Evolutionary conservation across 1,139 yeast genomes (phyloP).

Genomic region (Suhomyces ambrosiae): DNA sequence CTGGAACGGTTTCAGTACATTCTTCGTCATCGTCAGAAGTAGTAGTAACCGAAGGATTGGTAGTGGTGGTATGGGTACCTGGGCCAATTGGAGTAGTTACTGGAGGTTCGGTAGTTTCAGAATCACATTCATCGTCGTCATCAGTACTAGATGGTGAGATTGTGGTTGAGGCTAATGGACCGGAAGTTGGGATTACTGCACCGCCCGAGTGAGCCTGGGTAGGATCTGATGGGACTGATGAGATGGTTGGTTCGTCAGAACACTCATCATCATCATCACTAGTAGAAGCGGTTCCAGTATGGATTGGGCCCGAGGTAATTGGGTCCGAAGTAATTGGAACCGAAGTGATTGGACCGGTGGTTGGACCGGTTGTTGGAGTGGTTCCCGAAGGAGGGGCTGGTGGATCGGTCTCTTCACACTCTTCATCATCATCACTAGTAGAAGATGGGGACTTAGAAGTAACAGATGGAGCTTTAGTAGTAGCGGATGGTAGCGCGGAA

Average conservation of each 20-base stretch:
- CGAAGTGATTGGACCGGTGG: too few species aligned
- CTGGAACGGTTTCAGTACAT: conserved; percentile 2
- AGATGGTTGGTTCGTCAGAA: conserved; percentile 1
- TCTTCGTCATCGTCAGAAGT: conserved; percentile 9
- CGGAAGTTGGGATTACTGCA: conserved; percentile 3
- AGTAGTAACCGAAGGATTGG: conserved; percentile 1
- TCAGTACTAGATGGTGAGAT: conserved; percentile 7
- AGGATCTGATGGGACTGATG: conserved; percentile 2
- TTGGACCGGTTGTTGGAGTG: too few species aligned
- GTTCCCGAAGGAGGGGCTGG: conserved; percentile 1
- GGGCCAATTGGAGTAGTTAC: conserved; percentile 5
- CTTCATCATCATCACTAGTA: conserved; percentile 13
- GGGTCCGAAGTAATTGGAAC: background rate
- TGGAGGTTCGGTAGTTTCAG: too few species aligned
- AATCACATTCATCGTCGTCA: conserved; percentile 16
- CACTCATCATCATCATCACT: background rate
- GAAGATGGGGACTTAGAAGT: conserved; percentile 1
- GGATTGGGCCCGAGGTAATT: background rate
- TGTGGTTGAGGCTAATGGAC: conserved; percentile 2
- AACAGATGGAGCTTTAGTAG: background rate
- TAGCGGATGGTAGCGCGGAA: conserved; percentile 1
- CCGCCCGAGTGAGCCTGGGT: background rate
- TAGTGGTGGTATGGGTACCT: background rate
- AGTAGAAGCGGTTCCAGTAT: too few species aligned
- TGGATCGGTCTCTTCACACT: conserved; percentile 15